Conservation (phyloP, 495 filamentous ascomycete genomes). For the Tuber brumale region DNA sequence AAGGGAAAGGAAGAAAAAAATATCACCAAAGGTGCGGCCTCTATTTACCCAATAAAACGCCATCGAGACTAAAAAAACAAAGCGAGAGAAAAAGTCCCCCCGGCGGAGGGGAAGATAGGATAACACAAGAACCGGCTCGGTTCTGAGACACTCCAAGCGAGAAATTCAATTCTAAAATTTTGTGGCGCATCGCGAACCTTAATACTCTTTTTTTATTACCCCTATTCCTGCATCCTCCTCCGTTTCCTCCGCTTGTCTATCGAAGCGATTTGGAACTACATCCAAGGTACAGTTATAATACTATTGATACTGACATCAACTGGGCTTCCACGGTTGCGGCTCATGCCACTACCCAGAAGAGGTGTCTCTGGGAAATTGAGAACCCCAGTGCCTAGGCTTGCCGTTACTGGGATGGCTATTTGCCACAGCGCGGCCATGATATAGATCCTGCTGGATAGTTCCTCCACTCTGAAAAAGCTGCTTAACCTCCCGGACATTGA, state of each 20-base stretch:
- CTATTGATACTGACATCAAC: constrained; percentile 17
- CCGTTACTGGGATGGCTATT: constrained; percentile 18
- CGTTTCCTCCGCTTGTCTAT: constrained; percentile 14
- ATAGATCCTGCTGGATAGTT: constrained; percentile 26
- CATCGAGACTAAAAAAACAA: background rate
- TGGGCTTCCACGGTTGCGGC: constrained; percentile 14
- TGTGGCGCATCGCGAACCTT: background rate
- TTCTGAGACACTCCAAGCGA: background rate
- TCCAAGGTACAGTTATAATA: constrained; percentile 10
- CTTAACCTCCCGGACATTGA: constrained; percentile 1
- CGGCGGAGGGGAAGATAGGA: background rate
- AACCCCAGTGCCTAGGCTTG: constrained; percentile 18
- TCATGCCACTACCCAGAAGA: constrained; percentile 15
- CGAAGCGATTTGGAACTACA: constrained; percentile 9
- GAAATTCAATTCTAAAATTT: background rate
- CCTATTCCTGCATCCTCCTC: background rate
- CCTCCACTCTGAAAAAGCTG: constrained; percentile 30
- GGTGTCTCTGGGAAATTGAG: constrained; percentile 22
- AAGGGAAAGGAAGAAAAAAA: background rate
- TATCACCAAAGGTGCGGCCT: background rate
- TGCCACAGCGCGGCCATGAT: constrained; percentile 29
- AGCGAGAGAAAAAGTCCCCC: background rate
- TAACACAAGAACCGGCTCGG: background rate
- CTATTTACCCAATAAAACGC: background rate
- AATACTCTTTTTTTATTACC: background rate